Percentiles rank a stretch among this genome's conserved stretches.
phyloP scores from a whole-genome alignment of 2,329 filamentous ascomycete genomes.

The Microsporum canis region DNA sequence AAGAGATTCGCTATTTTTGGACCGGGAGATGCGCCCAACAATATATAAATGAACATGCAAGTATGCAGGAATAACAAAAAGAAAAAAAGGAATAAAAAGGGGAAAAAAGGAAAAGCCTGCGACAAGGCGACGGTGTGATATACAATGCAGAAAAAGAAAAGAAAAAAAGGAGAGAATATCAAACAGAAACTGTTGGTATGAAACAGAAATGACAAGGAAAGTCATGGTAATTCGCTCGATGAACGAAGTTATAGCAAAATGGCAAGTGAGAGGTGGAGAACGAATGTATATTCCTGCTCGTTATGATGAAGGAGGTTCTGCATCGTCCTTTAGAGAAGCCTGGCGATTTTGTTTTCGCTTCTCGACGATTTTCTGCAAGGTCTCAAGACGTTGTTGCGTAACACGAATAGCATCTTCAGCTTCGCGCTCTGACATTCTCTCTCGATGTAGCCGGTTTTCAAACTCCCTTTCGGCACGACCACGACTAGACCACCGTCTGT shows the following conservation, averaged over 20 bases:
- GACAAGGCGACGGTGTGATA: not conserved
- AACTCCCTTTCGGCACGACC: slow-evolving; percentile 35
- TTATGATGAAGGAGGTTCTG: not conserved
- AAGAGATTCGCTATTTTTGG: not conserved
- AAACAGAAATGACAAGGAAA: not conserved
- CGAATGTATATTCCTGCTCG: not conserved
- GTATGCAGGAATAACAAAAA: not conserved
- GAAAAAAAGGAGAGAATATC: not conserved
- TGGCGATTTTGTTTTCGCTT: slow-evolving; percentile 36
- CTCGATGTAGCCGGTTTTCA: slow-evolving; percentile 48
- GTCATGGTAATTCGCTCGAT: not conserved
- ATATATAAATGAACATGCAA: not conserved
- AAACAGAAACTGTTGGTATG: not conserved
- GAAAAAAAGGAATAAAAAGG: too few relatives aligned
- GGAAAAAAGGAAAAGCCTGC: not conserved
- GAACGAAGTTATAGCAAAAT: not conserved
- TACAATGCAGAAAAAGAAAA: not conserved
- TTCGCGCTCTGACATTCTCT: slow-evolving; percentile 61
- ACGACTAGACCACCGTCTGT: slow-evolving; percentile 32
- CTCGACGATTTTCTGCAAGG: slow-evolving; percentile 62
- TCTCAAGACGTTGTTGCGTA: slow-evolving; percentile 71
- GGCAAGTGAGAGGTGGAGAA: not conserved
- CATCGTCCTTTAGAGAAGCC: not conserved
- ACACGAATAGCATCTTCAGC: slow-evolving; percentile 70
- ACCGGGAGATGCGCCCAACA: not conserved